Evolutionary conservation across 352 stramenopile genomes (phyloP).

Genomic region (Phytophthora macrochlamydospora): DNA sequence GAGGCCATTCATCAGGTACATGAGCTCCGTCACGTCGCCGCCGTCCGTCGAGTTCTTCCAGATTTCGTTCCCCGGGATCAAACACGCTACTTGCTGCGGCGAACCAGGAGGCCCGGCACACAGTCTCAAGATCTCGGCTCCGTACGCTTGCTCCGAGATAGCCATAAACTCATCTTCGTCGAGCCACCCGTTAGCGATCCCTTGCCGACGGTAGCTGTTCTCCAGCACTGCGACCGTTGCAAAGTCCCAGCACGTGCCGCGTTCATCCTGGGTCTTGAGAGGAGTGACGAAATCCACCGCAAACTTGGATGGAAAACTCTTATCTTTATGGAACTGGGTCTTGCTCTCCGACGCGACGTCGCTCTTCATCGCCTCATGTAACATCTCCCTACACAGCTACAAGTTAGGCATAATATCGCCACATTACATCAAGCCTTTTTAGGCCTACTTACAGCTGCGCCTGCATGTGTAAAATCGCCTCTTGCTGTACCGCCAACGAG

Average conservation of each 20-base stretch:
- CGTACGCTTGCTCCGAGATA: conserved; percentile 71
- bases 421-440: not conserved
- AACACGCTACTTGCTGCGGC: conserved; percentile 62
- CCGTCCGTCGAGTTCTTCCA: conserved; percentile 75
- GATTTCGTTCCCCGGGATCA: conserved; percentile 64
- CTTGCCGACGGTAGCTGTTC: conserved; percentile 68
- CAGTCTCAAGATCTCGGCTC: conserved; percentile 61
- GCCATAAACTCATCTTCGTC: conserved; percentile 57
- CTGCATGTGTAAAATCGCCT: conserved; percentile 18
- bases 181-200: conserved; percentile 58
- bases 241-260: conserved; percentile 77
- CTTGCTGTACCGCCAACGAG: conserved; percentile 17
- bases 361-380: conserved; percentile 45
- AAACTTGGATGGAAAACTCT: conserved; percentile 60
- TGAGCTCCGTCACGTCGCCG: conserved; percentile 50
- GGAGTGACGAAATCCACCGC: conserved; percentile 57
- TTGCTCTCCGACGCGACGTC: conserved; percentile 26
- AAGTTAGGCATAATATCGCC: not conserved
- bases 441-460: conserved; percentile 14
- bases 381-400: conserved; percentile 36
- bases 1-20: conserved; percentile 58
- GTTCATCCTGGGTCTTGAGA: conserved; percentile 73
- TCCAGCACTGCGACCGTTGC: conserved; percentile 64
- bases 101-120: conserved; percentile 52
- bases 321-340: conserved; percentile 13